A percentile compares a stretch with the other conserved stretches of the same genome.
phyloP scores from a whole-genome alignment of 2,329 filamentous ascomycete species.

The Blastomyces silverae region DNA sequence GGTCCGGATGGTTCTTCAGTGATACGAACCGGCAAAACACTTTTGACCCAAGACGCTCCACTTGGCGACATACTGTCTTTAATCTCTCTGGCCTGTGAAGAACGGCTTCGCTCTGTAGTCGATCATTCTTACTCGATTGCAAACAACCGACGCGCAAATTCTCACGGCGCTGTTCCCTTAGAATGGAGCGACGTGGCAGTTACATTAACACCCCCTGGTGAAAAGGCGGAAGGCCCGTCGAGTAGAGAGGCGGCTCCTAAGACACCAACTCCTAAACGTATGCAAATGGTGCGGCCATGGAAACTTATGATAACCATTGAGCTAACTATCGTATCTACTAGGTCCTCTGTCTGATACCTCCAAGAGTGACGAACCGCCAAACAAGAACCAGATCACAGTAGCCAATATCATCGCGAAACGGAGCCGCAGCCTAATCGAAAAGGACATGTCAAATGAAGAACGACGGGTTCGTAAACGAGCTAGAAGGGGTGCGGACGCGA shows the following conservation, averaged over 20 bases:
- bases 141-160: conserved; percentile 64
- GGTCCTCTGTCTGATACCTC: conserved; percentile 35
- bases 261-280: conserved; percentile 38
- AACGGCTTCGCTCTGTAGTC: conserved; percentile 66
- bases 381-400: conserved; percentile 26
- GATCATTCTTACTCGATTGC: conserved; percentile 69
- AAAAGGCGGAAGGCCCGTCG: conserved; percentile 27
- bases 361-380: conserved; percentile 25
- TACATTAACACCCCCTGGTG: conserved; percentile 40
- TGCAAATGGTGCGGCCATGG: conserved; percentile 17
- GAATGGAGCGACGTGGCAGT: conserved; percentile 68
- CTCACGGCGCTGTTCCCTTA: conserved; percentile 69
- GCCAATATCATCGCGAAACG: conserved; percentile 42
- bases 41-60: conserved; percentile 64
- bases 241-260: conserved; percentile 17
- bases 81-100: conserved; percentile 73
- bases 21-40: conserved; percentile 58
- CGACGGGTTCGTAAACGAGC: conserved; percentile 60
- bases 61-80: conserved; percentile 77
- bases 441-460: conserved; percentile 67
- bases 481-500: conserved; percentile 52
- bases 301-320: conserved; percentile 25
- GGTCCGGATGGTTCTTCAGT: conserved; percentile 59
- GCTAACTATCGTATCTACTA: conserved; percentile 24
- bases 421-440: conserved; percentile 57